Percentiles rank a stretch among this genome's conserved stretches.
Evolutionary conservation across 1,284 basidiomycete species (phyloP).

Genomic region (Moesziomyces aphidis): DNA sequence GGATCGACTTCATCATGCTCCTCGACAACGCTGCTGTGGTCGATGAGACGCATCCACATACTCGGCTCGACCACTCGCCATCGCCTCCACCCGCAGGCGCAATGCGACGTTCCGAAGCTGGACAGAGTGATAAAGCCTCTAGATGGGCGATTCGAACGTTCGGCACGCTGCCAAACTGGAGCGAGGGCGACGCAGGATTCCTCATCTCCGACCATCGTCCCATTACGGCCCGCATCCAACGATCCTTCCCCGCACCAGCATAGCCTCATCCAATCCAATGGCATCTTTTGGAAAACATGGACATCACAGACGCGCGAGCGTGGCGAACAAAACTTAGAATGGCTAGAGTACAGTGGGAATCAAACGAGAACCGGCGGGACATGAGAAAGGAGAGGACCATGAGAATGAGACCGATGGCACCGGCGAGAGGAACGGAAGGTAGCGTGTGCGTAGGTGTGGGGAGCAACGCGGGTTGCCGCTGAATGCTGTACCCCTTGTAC

Average conservation of each 20-base stretch:
- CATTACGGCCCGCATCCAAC: slow-evolving; percentile 39
- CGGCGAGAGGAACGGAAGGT: slow-evolving; percentile 5
- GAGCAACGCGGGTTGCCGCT: slow-evolving; percentile 45
- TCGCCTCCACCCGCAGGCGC: slow-evolving; percentile 8
- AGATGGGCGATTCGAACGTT: slow-evolving; percentile 41
- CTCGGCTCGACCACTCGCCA: slow-evolving; percentile 18
- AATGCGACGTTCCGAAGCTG: neutral
- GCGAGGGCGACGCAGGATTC: slow-evolving; percentile 51
- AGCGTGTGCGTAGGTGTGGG: slow-evolving; percentile 3
- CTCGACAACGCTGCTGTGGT: slow-evolving; percentile 36
- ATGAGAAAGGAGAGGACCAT: slow-evolving; percentile 3
- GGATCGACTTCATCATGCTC: slow-evolving; percentile 53
- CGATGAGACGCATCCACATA: slow-evolving; percentile 30
- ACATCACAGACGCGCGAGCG: neutral
- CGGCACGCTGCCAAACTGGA: slow-evolving; percentile 52
- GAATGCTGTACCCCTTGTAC: slow-evolving; percentile 5
- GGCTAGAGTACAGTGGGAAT: slow-evolving; percentile 27
- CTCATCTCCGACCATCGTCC: slow-evolving; percentile 53
- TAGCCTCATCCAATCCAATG: neutral
- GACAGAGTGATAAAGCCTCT: neutral
- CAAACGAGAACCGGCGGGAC: neutral
- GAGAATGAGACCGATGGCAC: slow-evolving; percentile 3
- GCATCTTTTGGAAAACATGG: slow-evolving; percentile 1
- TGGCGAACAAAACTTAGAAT: slow-evolving; percentile 7
- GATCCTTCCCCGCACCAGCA: slow-evolving; percentile 4